Evolutionary conservation across 371 early-diverging fungal species (phyloP), one percentile per base, ranked within the genome.

Genomic region (Mucor mucedo): DNA sequence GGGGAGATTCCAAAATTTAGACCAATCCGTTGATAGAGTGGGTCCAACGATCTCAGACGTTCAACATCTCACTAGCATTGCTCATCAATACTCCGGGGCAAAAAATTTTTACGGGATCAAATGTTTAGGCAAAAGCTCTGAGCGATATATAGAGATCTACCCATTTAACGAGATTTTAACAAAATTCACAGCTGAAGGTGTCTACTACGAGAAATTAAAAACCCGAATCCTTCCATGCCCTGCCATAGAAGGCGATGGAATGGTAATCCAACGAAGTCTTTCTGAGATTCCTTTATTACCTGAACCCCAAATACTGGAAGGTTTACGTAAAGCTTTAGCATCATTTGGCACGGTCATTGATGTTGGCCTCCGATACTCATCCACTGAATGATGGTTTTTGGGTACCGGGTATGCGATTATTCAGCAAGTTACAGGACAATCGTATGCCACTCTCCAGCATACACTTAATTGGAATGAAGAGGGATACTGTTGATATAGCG

Each of bases 401-500:
- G 55, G 55, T 13, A 29, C 41, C 11, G 55, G 55, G 4, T 52
- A 52, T 33, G 52, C 52, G 2, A 8, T 52, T 3, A 30, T 52
- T 13, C 49, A 48, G 5, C 49, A 27, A 8, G 0, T 4, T 10
- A 16, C 29, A 32, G 28, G 14, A 5, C 32, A 29, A 29, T 6
- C 16, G 3, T 50, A 50, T 30, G 7, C n/a, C 32, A 32, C 11
- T 6, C 52, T 50, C 13, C 4, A 50, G 30, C 52, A 39, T 54
- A 32, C 48, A 5, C 0, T 47, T 4, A 3, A 3, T 5, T n/a
- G 9, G 21, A 13, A n/a, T 16, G 39, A n/a, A 21, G 39, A n/a
- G 6, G 35, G 38, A 21, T 35, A 38, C 21, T 54, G n/a, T n/a
- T n/a, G n/a, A n/a, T n/a, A n/a, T n/a, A n/a, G n/a, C n/a, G n/a